Base-by-base conservation (phyloP, 768 basidiomycete species). In the Rubroboletus pulcherrimus region DNA sequence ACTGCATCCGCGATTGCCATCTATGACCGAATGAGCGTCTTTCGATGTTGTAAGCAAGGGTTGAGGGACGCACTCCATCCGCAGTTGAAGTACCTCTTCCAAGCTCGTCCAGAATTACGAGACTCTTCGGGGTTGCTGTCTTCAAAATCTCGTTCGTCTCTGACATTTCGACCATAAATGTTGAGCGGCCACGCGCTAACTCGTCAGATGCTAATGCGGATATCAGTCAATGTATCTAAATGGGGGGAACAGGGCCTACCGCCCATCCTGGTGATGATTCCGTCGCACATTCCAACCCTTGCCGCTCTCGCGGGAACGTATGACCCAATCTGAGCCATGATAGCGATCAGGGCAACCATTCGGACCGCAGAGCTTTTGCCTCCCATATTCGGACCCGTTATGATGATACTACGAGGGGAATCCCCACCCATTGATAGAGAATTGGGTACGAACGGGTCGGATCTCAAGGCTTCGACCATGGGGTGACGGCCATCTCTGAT, bases 111-210 rank as follows among this genome's bases (percentile, higher is more conserved):
- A 98, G 77, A 39, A 99, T 88, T 12, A 99, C 89, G 11, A 98
- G 78, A 49, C 90, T 93, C 31, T 79, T 79, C 4, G 78, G 70
- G 0, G 92, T 89, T 1, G 91, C 89, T 4, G 83, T 77, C 35
- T 85, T 80, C 14, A 98, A 72, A 54, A 98, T 94, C 63, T 97
- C 91, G 63, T 86, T 88, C 0, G 95, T 97, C 69, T 98, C 94
- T 6, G 88, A 79, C 79, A 98, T 87, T 71, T 99, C 96, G 4
- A 98, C 91, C 95, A 97, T 97, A 69, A 98, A 97, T 0, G 91
- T 98, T 0, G 93, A 96, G 8, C 91, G 83, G 0, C 93, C 93
- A 38, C 88, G 80, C 7, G 85, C 81, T 26, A 98, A 71, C 60
- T 97, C 93, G 67, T 98, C 96, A 10, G 85, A 88, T 0, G 96